Percentiles rank a stretch among this genome's conserved stretches.
Conservation (phyloP, 2,329 filamentous ascomycete genomes). For the Alternaria sp. region DNA sequence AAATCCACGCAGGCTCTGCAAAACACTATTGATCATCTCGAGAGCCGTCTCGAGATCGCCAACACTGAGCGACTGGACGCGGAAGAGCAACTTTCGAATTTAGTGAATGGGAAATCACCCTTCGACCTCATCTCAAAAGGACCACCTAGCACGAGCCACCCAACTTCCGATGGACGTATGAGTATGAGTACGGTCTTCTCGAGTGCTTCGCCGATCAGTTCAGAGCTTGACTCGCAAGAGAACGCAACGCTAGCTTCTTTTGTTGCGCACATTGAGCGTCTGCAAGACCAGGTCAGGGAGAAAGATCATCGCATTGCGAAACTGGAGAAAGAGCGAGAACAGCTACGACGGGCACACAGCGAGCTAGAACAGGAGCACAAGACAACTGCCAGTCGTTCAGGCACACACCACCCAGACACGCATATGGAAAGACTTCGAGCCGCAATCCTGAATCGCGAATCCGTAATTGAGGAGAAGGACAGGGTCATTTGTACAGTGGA, state of each 20-base stretch:
- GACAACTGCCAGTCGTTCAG: constrained; percentile 31
- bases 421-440: constrained; percentile 40
- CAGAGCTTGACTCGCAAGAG: constrained; percentile 24
- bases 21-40: constrained; percentile 48
- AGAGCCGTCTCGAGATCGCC: constrained; percentile 48
- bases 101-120: constrained; percentile 33
- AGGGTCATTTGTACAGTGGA: constrained; percentile 35
- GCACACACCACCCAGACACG: constrained; percentile 38
- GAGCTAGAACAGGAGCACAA: constrained; percentile 32
- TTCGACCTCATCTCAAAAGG: constrained; percentile 31
- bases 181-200: constrained; percentile 43
- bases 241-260: constrained; percentile 33
- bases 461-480: constrained; percentile 41
- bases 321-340: constrained; percentile 29
- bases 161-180: constrained; percentile 20
- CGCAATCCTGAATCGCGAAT: constrained; percentile 40
- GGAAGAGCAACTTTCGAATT: constrained; percentile 44
- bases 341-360: constrained; percentile 24
- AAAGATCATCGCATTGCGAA: constrained; percentile 34
- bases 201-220: constrained; percentile 22
- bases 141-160: neutral
- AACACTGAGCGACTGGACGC: constrained; percentile 53
- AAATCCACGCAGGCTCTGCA: constrained; percentile 40
- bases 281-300: constrained; percentile 41
- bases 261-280: constrained; percentile 38